A percentile compares a stretch with the other conserved stretches of the same genome.
Evolutionary conservation across 495 filamentous ascomycete genomes (phyloP).

Genomic region (Annulohypoxylon stygium): DNA sequence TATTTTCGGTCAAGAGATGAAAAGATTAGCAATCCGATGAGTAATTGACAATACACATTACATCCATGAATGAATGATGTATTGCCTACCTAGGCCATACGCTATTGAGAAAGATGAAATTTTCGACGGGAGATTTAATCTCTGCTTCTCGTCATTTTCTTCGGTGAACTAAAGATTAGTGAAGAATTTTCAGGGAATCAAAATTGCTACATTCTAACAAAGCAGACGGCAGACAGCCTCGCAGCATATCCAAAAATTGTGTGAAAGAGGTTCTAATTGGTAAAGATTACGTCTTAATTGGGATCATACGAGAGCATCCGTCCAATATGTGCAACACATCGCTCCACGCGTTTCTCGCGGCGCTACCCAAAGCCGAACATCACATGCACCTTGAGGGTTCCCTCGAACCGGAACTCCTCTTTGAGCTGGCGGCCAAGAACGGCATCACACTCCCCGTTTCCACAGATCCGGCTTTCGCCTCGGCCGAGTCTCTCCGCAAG

Average conservation of each 20-base stretch:
- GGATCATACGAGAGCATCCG: not conserved
- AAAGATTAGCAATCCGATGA: not conserved
- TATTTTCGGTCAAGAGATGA: conserved; percentile 5
- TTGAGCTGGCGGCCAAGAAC: conserved; percentile 74
- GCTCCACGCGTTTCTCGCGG: conserved; percentile 72
- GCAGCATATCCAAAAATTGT: not conserved
- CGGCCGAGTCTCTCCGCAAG: conserved; percentile 65
- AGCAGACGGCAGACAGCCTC: not conserved
- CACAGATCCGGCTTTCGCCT: conserved; percentile 69
- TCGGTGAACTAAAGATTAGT: not conserved
- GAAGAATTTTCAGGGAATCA: not conserved
- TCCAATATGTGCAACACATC: conserved; percentile 64
- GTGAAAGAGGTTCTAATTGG: not conserved
- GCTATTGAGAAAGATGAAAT: not conserved
- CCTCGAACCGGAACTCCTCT: conserved; percentile 75
- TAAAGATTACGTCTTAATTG: not conserved
- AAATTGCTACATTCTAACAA: not conserved
- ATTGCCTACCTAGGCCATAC: not conserved
- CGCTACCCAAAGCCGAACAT: conserved; percentile 83
- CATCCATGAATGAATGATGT: not conserved
- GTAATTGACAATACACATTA: conserved; percentile 8
- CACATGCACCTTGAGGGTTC: conserved; percentile 84
- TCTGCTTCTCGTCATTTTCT: not conserved
- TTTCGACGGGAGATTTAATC: not conserved
- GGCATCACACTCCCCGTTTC: conserved; percentile 68